Evolutionary conservation across 768 basidiomycete species (phyloP), one percentile per base, ranked within the genome.

Genomic region (Boletus edulis): DNA sequence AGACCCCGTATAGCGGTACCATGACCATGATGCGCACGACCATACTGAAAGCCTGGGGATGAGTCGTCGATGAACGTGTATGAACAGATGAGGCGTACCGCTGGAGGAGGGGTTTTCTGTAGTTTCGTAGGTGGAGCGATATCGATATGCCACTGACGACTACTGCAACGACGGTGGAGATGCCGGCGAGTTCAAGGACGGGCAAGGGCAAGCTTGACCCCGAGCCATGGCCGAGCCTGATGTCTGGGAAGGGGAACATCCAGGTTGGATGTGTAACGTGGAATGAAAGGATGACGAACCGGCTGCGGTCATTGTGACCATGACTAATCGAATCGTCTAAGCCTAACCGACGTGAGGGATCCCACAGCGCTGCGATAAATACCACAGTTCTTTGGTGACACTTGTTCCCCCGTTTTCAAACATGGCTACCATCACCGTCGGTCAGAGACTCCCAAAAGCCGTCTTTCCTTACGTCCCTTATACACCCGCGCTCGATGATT

Each of bases 1-100:
- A 81, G 29, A 98, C 77, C 1, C 85, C 93, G 69, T 99, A 98
- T 29, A 98, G 75, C 0, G 96, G 96, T 6, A 91, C 91, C 94
- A 98, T 98, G 62, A 98, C 58, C 90, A 98, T 94, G 67, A 98
- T 97, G 45, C 97, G 82, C 42, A 97, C 80, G 46, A 96, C 94
- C 82, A 91, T 89, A 59, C 96, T 89, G 10, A 6, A 32, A 43
- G 18, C 15, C 22, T 3, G 22, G 20, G 6, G 2, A 41, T 52
- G 34, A 50, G 62, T 20, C 6, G 40, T 14, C 4, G 39, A 20
- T 3, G 43, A 15, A 3, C 3, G 17, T 13, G 40, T 10, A n/a
- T 12, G 38, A 47, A 13, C 18, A 14, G 18, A 27, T 18, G 14
- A 43, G 2, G 46, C 54, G 57, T 50, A 92, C 91, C 91, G 77